Percentiles rank a stretch among this genome's conserved stretches.
phyloP scores from a whole-genome alignment of 139 green algal genomes.

The Astrephomene gubernaculifera region DNA sequence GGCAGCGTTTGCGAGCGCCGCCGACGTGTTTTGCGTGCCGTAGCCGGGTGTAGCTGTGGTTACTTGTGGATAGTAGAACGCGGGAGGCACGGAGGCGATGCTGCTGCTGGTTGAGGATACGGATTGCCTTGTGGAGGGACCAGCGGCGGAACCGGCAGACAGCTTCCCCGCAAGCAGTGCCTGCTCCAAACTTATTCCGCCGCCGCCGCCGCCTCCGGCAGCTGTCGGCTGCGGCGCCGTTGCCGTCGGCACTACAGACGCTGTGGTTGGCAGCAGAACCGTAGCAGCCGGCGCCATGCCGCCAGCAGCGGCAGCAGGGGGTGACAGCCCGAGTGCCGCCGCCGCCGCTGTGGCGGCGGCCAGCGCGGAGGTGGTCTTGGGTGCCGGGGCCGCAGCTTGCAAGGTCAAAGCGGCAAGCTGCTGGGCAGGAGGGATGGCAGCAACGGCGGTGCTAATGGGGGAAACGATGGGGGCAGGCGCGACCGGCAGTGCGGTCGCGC shows the following conservation, averaged over 20 bases:
- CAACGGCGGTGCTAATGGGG: not conserved
- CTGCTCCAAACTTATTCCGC: not conserved
- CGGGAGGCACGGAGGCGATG: not conserved
- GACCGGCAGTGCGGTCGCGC: too few species aligned
- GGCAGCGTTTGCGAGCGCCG: not conserved
- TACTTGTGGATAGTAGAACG: not conserved
- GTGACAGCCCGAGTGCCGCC: not conserved
- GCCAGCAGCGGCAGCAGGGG: not conserved
- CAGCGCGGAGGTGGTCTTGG: not conserved
- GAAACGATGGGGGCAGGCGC: too few species aligned
- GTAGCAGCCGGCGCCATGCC: too few species aligned
- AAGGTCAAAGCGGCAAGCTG: not conserved
- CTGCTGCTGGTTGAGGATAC: slow-evolving; percentile 7
- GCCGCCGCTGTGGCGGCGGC: slow-evolving; percentile 18
- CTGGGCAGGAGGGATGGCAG: not conserved
- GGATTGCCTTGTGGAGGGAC: too few species aligned
- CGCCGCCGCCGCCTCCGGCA: not conserved
- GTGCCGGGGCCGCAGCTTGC: not conserved
- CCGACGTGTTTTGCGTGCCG: not conserved
- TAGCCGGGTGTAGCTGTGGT: not conserved
- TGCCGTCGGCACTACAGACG: not conserved
- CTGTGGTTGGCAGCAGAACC: not conserved
- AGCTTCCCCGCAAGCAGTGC: slow-evolving; percentile 25
- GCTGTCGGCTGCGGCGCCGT: not conserved
- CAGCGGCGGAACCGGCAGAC: too few species aligned